Evolutionary conservation across 2,329 filamentous ascomycete species (phyloP), one percentile per base, ranked within the genome.

Genomic region (Pseudophaeomoniella oleicola): DNA sequence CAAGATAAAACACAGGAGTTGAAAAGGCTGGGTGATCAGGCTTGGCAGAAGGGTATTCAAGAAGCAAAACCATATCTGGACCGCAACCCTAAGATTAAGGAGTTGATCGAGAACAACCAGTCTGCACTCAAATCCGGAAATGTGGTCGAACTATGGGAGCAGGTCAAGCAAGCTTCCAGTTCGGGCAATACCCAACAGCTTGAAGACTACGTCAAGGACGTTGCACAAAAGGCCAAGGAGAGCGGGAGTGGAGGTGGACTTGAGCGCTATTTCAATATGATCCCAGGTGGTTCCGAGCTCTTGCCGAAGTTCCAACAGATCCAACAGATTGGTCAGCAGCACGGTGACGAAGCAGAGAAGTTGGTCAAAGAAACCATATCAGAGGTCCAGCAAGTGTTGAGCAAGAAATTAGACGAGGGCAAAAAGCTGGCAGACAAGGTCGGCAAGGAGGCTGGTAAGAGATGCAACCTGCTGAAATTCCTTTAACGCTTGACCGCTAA

Each of bases 41-140:
- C 75, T 0, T 86, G 77, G 77, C 64, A 75, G 44, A 79, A 82
- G 61, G 78, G 72, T 0, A 51, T 81, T 33, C 75, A 85, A 57
- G 65, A 82, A 56, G 75, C 73, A 22, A 75, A 81, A 62, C 78
- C 80, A 0, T 71, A 75, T 40, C 66, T 86, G 1, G 79, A 85
- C 46, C 84, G 84, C 66, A 81, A 73, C 56, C 78, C 80, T n/a
- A 64, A 81, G 59, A 59, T 82, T 40, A 85, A 83, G 63, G 65
- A 83, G 56, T 54, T 84, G 0, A 52, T 86, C 1, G 78, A 83
- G 61, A 63, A 80, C 50, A 86, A 87, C 55, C 66, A 69, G 33
- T 75, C 81, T 38, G 57, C 67, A 0, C 58, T 87, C 34, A 83
- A 80, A 61, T 60, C 72, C 42, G 79, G 78, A 12, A 78, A 84